Evolutionary conservation across 2,329 filamentous ascomycete species (phyloP).

Genomic region (Arthrinium puccinioides): DNA sequence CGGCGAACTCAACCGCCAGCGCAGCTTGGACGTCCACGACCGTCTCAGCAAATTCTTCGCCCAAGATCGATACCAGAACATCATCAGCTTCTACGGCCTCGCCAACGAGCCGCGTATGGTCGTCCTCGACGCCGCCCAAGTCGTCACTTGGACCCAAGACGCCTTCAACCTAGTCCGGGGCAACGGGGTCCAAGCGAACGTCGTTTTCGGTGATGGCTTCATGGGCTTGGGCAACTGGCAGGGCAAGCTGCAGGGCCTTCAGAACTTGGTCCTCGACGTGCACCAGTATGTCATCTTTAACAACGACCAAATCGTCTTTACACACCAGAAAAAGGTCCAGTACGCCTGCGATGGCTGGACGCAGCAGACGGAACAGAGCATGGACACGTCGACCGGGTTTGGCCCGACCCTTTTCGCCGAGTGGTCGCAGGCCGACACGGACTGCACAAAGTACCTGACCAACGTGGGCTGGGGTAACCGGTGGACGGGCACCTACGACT

Average conservation of each 20-base stretch:
- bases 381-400: slow-evolving; percentile 71
- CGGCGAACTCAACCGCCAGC: slow-evolving; percentile 68
- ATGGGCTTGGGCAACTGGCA: slow-evolving; percentile 88
- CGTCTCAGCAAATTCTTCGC: slow-evolving; percentile 87
- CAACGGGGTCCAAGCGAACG: slow-evolving; percentile 64
- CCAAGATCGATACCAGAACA: slow-evolving; percentile 84
- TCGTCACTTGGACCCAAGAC: slow-evolving; percentile 72
- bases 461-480: slow-evolving; percentile 83
- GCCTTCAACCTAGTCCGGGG: slow-evolving; percentile 66
- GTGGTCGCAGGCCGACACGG: slow-evolving; percentile 96
- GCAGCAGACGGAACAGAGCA: slow-evolving; percentile 64
- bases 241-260: slow-evolving; percentile 64
- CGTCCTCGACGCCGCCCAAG: slow-evolving; percentile 54
- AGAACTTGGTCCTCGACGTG: slow-evolving; percentile 81
- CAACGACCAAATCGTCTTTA: slow-evolving; percentile 71
- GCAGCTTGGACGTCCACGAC: slow-evolving; percentile 81
- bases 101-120: slow-evolving; percentile 93
- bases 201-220: slow-evolving; percentile 94
- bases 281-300: slow-evolving; percentile 99
- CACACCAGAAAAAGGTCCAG: slow-evolving; percentile 74
- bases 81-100: slow-evolving; percentile 88
- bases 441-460: slow-evolving; percentile 82
- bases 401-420: slow-evolving; percentile 93
- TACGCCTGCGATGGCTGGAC: slow-evolving; percentile 89
- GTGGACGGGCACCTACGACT: slow-evolving; percentile 82